Percentiles rank a stretch among this genome's conserved stretches.
These are phyloP conservation scores for Syncephalastrum sp. DNA, from an alignment of 371 early-diverging fungal species.

Conservation along the genomic window DNA sequence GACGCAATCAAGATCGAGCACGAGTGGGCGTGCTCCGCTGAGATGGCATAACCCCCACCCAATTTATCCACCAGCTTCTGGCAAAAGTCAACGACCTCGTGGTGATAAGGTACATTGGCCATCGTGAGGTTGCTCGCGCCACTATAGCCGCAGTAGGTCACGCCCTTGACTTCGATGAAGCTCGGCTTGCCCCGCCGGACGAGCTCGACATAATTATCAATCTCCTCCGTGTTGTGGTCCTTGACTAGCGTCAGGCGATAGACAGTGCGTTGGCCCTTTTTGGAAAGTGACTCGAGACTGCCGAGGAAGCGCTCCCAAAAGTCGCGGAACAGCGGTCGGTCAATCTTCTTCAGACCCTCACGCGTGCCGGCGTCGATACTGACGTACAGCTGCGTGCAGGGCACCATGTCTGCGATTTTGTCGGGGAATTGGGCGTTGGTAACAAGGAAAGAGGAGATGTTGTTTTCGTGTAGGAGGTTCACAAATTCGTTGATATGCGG, in stretches of 20 bases:
- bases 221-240: slow-evolving; percentile 73
- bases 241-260: slow-evolving; percentile 82
- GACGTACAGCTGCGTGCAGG: slow-evolving; percentile 81
- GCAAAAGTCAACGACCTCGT: slow-evolving; percentile 76
- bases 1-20: slow-evolving; percentile 75
- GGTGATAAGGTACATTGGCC: slow-evolving; percentile 75
- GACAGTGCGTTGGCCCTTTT: slow-evolving; percentile 69
- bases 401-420: slow-evolving; percentile 62
- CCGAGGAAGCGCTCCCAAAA: slow-evolving; percentile 82
- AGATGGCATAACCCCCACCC: slow-evolving; percentile 69
- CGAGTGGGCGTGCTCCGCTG: slow-evolving; percentile 77
- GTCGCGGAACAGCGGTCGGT: slow-evolving; percentile 78
- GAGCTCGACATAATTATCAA: slow-evolving; percentile 72
- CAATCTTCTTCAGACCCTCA: slow-evolving; percentile 76
- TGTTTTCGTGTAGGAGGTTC: slow-evolving; percentile 63
- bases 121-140: slow-evolving; percentile 72
- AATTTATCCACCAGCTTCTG: slow-evolving; percentile 54
- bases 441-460: slow-evolving; percentile 78
- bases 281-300: slow-evolving; percentile 64
- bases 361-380: slow-evolving; percentile 80
- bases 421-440: slow-evolving; percentile 86
- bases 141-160: slow-evolving; percentile 71
- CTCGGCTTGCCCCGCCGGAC: slow-evolving; percentile 73
- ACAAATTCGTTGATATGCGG: slow-evolving; percentile 84
- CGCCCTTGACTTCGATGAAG: slow-evolving; percentile 80